Conservation (phyloP, 805 yeast genomes). For the Wickerhamiella spandovensis region DNA sequence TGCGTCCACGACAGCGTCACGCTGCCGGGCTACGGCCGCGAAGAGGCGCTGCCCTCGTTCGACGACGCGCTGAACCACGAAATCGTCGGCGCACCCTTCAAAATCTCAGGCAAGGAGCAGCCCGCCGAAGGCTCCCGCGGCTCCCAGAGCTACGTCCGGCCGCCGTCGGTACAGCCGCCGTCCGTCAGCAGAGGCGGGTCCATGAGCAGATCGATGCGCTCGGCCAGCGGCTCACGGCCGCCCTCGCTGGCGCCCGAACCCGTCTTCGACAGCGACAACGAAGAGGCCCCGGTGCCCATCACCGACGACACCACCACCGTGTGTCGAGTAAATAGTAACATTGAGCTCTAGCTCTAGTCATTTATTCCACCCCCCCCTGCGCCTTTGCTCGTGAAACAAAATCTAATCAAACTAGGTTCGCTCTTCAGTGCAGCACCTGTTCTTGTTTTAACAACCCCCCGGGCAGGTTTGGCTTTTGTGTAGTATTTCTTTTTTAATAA, state of each 20-base stretch:
- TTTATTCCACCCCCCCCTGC: too few relatives aligned
- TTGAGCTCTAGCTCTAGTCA: not conserved
- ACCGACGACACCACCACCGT: not conserved
- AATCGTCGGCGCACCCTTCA: constrained; percentile 11
- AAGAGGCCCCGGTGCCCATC: not conserved
- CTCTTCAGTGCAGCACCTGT: too few relatives aligned
- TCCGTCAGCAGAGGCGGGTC: too few relatives aligned
- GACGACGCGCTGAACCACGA: constrained; percentile 18
- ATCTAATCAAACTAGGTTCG: too few relatives aligned
- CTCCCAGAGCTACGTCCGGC: not conserved
- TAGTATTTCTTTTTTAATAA: too few relatives aligned
- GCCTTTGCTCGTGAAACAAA: too few relatives aligned
- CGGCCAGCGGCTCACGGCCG: not conserved
- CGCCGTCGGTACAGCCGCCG: not conserved
- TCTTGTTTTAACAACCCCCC: too few relatives aligned
- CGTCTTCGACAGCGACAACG: not conserved
- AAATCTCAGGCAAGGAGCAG: not conserved
- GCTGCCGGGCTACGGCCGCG: constrained; percentile 19
- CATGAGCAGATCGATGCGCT: too few relatives aligned
- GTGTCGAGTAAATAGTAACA: not conserved
- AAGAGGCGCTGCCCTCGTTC: constrained; percentile 18
- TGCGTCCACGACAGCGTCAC: constrained; percentile 21
- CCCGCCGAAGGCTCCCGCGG: not conserved
- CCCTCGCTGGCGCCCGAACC: not conserved
- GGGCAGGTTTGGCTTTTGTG: too few relatives aligned